phyloP scores from a whole-genome alignment of 129 eudicot genomes.

The Erigeron canadensis region DNA sequence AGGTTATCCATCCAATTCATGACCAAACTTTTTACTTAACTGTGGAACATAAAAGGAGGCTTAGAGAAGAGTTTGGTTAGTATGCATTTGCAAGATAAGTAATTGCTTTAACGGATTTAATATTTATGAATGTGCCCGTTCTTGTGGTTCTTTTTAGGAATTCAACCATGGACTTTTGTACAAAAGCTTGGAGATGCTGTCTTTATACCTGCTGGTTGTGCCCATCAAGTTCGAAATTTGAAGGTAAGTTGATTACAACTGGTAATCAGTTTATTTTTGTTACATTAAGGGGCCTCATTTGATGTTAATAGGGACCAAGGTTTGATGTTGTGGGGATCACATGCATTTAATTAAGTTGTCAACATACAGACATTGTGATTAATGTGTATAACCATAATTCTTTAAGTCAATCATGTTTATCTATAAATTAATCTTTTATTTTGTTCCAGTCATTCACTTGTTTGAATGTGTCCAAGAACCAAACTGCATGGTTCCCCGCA shows the following conservation, averaged over 20 bases:
- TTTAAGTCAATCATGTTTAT: not conserved
- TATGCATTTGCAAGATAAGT: not conserved
- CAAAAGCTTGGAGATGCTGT: conserved; percentile 61
- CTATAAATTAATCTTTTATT: too few relatives aligned
- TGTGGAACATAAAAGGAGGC: conserved; percentile 57
- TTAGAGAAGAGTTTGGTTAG: conserved; percentile 67
- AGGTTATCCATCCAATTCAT: conserved; percentile 74
- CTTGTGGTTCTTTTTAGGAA: conserved; percentile 30
- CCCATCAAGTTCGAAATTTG: conserved; percentile 56
- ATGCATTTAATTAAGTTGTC: not conserved
- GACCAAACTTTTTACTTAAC: conserved; percentile 67
- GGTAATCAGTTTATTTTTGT: not conserved
- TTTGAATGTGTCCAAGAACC: too few relatives aligned
- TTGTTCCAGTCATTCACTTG: too few relatives aligned
- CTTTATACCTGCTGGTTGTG: conserved; percentile 57
- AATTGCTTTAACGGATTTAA: conserved; percentile 4
- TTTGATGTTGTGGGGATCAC: not conserved
- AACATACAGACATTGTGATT: not conserved
- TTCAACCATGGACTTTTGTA: conserved; percentile 60
- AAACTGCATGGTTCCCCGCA: too few relatives aligned
- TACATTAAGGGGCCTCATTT: conserved; percentile 1
- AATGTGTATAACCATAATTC: not conserved
- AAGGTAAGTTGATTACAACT: conserved; percentile 29
- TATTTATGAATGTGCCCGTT: conserved; percentile 5
- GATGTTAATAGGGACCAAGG: not conserved